Conservation (phyloP, 768 basidiomycete genomes). For the Lentinula edodes region DNA sequence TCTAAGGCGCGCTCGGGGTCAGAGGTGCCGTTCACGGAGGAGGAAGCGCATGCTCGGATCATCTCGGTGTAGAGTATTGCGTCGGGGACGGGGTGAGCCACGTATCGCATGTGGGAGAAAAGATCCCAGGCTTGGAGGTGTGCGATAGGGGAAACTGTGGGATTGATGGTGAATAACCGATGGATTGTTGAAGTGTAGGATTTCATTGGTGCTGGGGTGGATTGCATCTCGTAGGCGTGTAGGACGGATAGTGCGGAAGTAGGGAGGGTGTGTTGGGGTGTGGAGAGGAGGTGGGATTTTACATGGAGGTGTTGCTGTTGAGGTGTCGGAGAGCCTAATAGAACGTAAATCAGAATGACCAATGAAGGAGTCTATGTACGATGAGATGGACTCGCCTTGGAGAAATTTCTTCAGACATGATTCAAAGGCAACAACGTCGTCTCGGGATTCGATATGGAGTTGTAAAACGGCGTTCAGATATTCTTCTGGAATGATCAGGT, state of each 20-base stretch:
- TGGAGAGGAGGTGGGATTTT: constrained; percentile 53
- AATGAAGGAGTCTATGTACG: background rate
- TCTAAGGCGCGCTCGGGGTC: constrained; percentile 92
- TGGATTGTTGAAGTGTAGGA: constrained; percentile 71
- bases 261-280: constrained; percentile 45
- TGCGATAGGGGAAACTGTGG: constrained; percentile 49
- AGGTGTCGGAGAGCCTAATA: constrained; percentile 37
- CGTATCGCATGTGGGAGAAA: constrained; percentile 94
- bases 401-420: constrained; percentile 34
- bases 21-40: constrained; percentile 41
- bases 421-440: constrained; percentile 42
- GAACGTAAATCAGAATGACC: background rate
- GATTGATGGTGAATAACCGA: constrained; percentile 45
- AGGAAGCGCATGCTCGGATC: constrained; percentile 79
- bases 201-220: constrained; percentile 59
- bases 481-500: constrained; percentile 32
- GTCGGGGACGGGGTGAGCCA: constrained; percentile 81
- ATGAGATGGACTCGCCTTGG: constrained; percentile 29
- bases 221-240: constrained; percentile 64
- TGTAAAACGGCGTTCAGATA: constrained; percentile 42
- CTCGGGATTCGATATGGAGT: constrained; percentile 41
- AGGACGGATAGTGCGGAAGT: constrained; percentile 60
- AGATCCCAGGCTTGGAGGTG: constrained; percentile 90
- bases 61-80: constrained; percentile 71
- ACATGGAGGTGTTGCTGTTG: constrained; percentile 68